phyloP scores from a whole-genome alignment of 164 flowering plant species.

The Buxus sempervirens region DNA sequence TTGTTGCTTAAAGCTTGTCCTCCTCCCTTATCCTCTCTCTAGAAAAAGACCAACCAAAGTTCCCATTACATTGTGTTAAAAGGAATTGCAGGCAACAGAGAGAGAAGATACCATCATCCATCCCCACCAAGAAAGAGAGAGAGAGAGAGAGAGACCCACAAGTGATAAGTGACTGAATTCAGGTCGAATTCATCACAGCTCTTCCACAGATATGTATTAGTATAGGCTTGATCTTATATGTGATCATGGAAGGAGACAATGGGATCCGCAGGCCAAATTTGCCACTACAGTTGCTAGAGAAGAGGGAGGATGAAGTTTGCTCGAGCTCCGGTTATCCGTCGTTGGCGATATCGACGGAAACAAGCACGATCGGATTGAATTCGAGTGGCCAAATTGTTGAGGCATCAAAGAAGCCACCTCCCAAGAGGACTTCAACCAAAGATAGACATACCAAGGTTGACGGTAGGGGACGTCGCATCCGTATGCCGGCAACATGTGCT shows the following conservation, averaged over 20 bases:
- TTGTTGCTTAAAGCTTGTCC: slow-evolving; percentile 63
- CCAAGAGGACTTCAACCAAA: slow-evolving; percentile 61
- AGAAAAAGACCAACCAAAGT: slow-evolving; percentile 20
- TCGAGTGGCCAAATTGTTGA: slow-evolving; percentile 9
- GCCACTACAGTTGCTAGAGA: slow-evolving; percentile 66
- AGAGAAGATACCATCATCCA: slow-evolving; percentile 8
- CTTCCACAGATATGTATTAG: neutral
- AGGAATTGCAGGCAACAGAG: slow-evolving; percentile 9
- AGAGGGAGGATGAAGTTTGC: slow-evolving; percentile 37
- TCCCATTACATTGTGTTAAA: no score
- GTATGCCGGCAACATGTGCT: slow-evolving; percentile 84
- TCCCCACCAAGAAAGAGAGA: slow-evolving; percentile 9
- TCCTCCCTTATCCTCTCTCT: slow-evolving; percentile 14
- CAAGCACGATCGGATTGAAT: slow-evolving; percentile 15
- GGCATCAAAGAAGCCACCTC: slow-evolving; percentile 42
- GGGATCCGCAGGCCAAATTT: slow-evolving; percentile 52
- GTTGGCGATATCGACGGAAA: slow-evolving; percentile 14
- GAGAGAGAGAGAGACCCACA: slow-evolving; percentile 36
- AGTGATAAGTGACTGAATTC: slow-evolving; percentile 19
- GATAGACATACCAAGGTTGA: slow-evolving; percentile 84
- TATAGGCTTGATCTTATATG: neutral
- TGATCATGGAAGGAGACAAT: slow-evolving; percentile 50
- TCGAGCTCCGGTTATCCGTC: slow-evolving; percentile 33
- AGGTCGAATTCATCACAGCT: slow-evolving; percentile 32
- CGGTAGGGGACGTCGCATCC: slow-evolving; percentile 80